phyloP scores from a whole-genome alignment of 441 rosid genomes.

The Biscutella laevigata region DNA sequence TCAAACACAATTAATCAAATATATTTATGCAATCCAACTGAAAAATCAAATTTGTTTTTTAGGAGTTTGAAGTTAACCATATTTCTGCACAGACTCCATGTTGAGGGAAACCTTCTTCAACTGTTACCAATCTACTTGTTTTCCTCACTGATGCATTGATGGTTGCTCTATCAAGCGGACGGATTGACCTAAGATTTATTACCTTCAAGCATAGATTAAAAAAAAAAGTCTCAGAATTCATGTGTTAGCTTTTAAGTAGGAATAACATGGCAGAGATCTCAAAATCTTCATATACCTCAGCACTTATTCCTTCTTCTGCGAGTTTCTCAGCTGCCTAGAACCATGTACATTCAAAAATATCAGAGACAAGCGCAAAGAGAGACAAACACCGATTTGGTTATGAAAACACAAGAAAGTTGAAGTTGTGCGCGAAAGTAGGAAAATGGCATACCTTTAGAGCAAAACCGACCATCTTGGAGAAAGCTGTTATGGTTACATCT shows the following conservation, averaged over 20 bases:
- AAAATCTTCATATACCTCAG: constrained; percentile 59
- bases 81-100: constrained; percentile 97
- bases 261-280: neutral
- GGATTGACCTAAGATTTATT: constrained; percentile 80
- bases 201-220: constrained; percentile 35
- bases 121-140: constrained; percentile 88
- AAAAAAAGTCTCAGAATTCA: neutral
- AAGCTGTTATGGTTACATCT: constrained; percentile 82
- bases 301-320: constrained; percentile 81
- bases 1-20: too few species aligned
- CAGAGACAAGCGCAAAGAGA: neutral
- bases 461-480: constrained; percentile 83
- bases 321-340: constrained; percentile 85
- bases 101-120: constrained; percentile 96
- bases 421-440: too few species aligned
- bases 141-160: constrained; percentile 88
- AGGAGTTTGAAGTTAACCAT: too few species aligned
- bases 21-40: neutral
- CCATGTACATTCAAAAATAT: neutral
- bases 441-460: constrained; percentile 75
- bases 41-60: too few species aligned
- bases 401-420: too few species aligned
- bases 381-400: neutral
- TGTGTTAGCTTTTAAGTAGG: neutral
- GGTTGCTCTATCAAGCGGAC: constrained; percentile 85